phyloP scores from a whole-genome alignment of 495 filamentous ascomycete species.

The Talaromyces borbonicus region DNA sequence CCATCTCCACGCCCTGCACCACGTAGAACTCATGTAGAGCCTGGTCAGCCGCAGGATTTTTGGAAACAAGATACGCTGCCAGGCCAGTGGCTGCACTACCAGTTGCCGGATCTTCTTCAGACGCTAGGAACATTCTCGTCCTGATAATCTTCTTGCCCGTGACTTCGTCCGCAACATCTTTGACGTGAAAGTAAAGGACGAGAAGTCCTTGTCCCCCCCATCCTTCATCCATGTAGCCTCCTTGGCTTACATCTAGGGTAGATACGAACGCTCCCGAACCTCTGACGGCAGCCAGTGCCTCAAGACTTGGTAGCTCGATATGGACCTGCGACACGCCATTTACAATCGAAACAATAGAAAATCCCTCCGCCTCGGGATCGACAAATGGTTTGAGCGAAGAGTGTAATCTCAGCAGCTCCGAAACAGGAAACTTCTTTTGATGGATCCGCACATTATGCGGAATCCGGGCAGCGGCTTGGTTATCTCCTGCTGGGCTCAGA shows the following conservation, averaged over 20 bases:
- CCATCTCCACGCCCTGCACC: constrained; percentile 75
- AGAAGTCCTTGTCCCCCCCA: constrained; percentile 43
- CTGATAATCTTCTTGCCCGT: constrained; percentile 23
- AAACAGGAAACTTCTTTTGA: constrained; percentile 15
- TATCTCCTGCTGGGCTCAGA: constrained; percentile 15
- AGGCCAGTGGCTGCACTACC: constrained; percentile 56
- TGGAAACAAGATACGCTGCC: constrained; percentile 46
- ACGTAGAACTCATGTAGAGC: constrained; percentile 35
- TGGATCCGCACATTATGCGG: constrained; percentile 62
- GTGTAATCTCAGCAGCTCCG: constrained; percentile 25
- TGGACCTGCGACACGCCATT: constrained; percentile 64
- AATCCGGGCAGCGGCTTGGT: constrained; percentile 42
- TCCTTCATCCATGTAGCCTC: constrained; percentile 43
- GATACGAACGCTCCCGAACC: constrained; percentile 17
- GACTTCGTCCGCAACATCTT: constrained; percentile 21
- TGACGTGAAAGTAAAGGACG: constrained; percentile 50
- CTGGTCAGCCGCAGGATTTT: constrained; percentile 7
- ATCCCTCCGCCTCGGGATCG: background rate
- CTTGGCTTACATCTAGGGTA: background rate
- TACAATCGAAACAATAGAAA: constrained; percentile 51
- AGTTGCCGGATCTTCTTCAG: constrained; percentile 59
- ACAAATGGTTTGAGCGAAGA: constrained; percentile 20
- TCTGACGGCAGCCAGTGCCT: constrained; percentile 23
- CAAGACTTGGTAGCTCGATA: constrained; percentile 38
- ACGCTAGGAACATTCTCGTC: constrained; percentile 43